Evolutionary conservation across 2,329 filamentous ascomycete genomes (phyloP), one percentile per base, ranked within the genome.

Genomic region (Ceratocystis lukuohia): DNA sequence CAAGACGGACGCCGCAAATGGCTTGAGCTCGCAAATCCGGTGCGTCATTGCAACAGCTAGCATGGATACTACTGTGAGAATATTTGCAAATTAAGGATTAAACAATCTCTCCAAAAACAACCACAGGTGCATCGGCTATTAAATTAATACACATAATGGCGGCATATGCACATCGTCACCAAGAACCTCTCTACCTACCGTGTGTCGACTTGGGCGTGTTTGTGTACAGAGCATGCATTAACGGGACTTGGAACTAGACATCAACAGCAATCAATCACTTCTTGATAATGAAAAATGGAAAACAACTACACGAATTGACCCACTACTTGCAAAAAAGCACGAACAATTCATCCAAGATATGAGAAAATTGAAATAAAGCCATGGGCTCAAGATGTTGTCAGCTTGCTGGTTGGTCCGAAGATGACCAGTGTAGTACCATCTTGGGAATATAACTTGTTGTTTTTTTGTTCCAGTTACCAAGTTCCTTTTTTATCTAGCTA

Each of bases 31-130:
- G 59, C 84, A 85, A 69, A 90, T 94, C 70, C 81, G 89, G 69
- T 94, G 90, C 74, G 86, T 94, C 28, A 86, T 96, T 71, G 91
- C 90, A 5, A 94, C 90, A 1, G 90, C 88, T 22, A 88, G 89
- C 73, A 89, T 94, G 65, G 90, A 96, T 77, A 78, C 86, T 73
- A 89, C 86, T 70, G 83, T 94, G 69, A 82, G 88, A 71, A 84
- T 94, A 59, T 94, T 92, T 77, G 88, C 89, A 66, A 81, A 80
- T 72, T 80, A 70, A 69, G 45, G 45, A 44, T 15, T 37, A 53
- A 22, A n/a, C 17, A 46, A 20, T 12, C 10, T 10, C 17, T 59
- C 7, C 15, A 59, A 25, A 57, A 30, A 37, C 28, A 37, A 30
- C 8, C 7, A 33, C 56, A 59, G 15, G 30, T n/a, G 15, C 56